Evolutionary conservation across 306 rosid species (phyloP), one percentile per base, ranked within the genome.

Genomic region (Cercis canadensis): DNA sequence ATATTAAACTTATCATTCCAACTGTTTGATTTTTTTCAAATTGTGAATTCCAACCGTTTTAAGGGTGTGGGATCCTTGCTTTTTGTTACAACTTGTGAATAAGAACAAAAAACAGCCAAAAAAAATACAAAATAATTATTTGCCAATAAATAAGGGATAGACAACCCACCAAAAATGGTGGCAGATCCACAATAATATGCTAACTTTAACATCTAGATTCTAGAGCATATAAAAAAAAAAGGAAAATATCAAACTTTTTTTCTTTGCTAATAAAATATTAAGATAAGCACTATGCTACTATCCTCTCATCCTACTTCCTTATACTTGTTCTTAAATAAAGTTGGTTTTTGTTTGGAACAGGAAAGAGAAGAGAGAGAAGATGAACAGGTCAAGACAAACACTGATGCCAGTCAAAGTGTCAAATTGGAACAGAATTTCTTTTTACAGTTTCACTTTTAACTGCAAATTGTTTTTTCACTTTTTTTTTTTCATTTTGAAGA

Each of bases 371-470:
- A 50, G 15, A 50, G 7, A 11, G 52, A 15, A 4, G n/a, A 9
- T 10, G 2, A n/a, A n/a, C n/a, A 31, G 15, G 33, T 16, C 9
- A 6, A 12, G 64, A 31, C 63, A 12, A 16, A 55, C 39, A 2
- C n/a, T 29, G 71, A 57, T 44, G 64, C 2, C 79, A 40, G 79
- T 74, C 82, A 78, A 84, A 75, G 78, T 17, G 72, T 65, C 36
- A 36, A 21, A 61, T 14, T 60, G 83, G 47, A 80, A 78, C 75
- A 78, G 72, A 67, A 54, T 66, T 75, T 80, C 77, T 67, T 65
- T 24, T 80, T 72, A 55, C 19, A 45, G 57, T 64, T 74, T 64
- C 65, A 74, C 71, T 46, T 70, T 34, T 36, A 6, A 56, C 10
- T 15, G 43, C 5, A 18, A 8, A 50, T 50, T 11, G 1, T 49